A percentile compares a stretch with the other conserved stretches of the same genome.
Conservation (phyloP, 2,329 filamentous ascomycete genomes). For the Fusarium secorum region DNA sequence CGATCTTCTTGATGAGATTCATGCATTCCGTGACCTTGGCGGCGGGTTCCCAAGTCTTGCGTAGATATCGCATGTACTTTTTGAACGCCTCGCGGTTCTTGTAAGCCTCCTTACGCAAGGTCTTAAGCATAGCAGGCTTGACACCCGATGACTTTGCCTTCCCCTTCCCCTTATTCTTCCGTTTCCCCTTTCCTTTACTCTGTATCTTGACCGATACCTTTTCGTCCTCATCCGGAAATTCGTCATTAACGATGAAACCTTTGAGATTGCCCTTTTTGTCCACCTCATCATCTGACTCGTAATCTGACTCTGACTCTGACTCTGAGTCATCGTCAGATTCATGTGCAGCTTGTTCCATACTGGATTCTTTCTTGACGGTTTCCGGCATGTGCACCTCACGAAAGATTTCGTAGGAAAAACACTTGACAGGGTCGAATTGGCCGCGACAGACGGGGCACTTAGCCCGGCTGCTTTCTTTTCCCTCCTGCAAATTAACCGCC, state of each 20-base stretch:
- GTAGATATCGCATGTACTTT: slow-evolving; percentile 74
- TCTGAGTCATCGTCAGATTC: slow-evolving; percentile 41
- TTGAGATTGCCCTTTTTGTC: slow-evolving; percentile 54
- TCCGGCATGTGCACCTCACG: slow-evolving; percentile 74
- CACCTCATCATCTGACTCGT: slow-evolving; percentile 46
- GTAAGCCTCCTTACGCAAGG: slow-evolving; percentile 70
- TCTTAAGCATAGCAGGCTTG: slow-evolving; percentile 65
- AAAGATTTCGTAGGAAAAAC: slow-evolving; percentile 79
- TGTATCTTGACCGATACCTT: slow-evolving; percentile 13
- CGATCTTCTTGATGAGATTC: slow-evolving; percentile 73
- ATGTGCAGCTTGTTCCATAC: slow-evolving; percentile 48
- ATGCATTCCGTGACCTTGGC: slow-evolving; percentile 85
- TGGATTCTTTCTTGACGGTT: slow-evolving; percentile 50
- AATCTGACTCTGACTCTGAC: slow-evolving; percentile 41
- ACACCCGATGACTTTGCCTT: slow-evolving; percentile 55
- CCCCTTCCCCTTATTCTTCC: slow-evolving; percentile 48
- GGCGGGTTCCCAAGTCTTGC: slow-evolving; percentile 75
- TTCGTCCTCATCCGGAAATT: slow-evolving; percentile 41
- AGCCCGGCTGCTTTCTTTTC: slow-evolving; percentile 63
- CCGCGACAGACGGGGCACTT: slow-evolving; percentile 82
- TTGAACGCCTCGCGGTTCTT: slow-evolving; percentile 71
- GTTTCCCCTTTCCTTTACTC: slow-evolving; percentile 33
- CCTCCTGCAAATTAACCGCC: slow-evolving; percentile 63
- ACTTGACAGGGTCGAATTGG: slow-evolving; percentile 68
- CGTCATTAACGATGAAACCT: slow-evolving; percentile 62